Evolutionary conservation across 371 early-diverging fungal species (phyloP), one percentile per base, ranked within the genome.

Genomic region (Mucor irregularis): DNA sequence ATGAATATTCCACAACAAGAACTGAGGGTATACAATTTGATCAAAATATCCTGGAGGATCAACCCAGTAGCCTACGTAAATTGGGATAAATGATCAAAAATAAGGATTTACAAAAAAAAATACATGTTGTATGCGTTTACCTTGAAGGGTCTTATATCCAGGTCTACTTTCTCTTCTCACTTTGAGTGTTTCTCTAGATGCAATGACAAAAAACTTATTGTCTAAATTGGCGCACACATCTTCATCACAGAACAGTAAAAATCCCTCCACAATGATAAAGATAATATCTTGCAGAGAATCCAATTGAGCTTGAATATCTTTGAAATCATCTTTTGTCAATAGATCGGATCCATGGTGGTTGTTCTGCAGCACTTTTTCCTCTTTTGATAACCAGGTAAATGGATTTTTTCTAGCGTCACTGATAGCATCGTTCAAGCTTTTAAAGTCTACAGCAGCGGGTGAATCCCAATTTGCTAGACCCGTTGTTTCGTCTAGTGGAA

Each of bases 1-100:
- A 28, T 66, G 62, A 2, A 29, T 13, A 52, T 89, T 84, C 68
- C 78, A 81, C n/a, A 66, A 57, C 2, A 81, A 25, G 56, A 82
- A 90, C 35, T 85, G 80, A 19, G 92, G 91, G 86, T 88, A 92
- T 4, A 92, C 92, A 56, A 89, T 66, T 11, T 73, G 61, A 51
- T 88, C 85, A 68, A 90, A 92, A 60, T 91, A 92, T 8, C 79
- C 78, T 9, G 89, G 89, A 16, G 92, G 91, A 61, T 92, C 92
- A 1, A 65, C 64, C 92, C 91, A 88, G 40, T 80, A 78, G 0
- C 39, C 39, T 39, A 19, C 8, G 17, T 1, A 19, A 3, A n/a
- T n/a, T n/a, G n/a, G n/a, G n/a, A n/a, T n/a, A n/a, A n/a, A n/a
- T n/a, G n/a, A n/a, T n/a, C 17, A 39, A 17, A 39, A 34, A 34